These are phyloP conservation scores for Lenzites betulinus DNA, from an alignment of 768 basidiomycete genomes.

Conservation along the genomic window DNA sequence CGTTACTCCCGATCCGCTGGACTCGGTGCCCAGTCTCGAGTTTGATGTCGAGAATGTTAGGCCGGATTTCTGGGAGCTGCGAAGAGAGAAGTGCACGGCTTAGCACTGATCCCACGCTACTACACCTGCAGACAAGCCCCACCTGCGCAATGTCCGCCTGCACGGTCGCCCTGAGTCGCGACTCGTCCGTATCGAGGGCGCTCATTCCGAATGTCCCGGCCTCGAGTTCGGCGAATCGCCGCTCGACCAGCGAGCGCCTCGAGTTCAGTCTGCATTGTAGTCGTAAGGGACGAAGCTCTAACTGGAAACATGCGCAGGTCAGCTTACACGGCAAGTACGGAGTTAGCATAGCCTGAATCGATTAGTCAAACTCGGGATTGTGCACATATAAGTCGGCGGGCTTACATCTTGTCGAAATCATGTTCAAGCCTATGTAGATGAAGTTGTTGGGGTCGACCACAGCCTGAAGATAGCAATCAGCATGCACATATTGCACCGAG, in stretches of 20 bases:
- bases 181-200: background rate
- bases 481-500: no score
- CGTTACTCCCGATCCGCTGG: background rate
- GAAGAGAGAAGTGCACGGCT: no score
- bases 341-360: background rate
- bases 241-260: background rate
- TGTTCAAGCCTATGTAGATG: background rate
- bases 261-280: background rate
- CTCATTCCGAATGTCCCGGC: constrained; percentile 7
- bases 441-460: background rate
- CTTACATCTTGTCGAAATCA: constrained; percentile 8
- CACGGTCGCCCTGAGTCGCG: background rate
- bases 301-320: background rate
- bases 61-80: background rate
- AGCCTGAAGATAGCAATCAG: no score
- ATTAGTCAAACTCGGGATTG: background rate
- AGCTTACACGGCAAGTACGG: constrained; percentile 4
- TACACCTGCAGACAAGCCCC: background rate
- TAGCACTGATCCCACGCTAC: background rate
- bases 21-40: background rate
- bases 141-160: background rate
- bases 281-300: no score
- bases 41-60: background rate
- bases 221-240: background rate
- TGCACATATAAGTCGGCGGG: background rate